Evolutionary conservation across 139 green algal genomes (phyloP), one percentile per base, ranked within the genome.

Genomic region (Ettlia oleoabundans): DNA sequence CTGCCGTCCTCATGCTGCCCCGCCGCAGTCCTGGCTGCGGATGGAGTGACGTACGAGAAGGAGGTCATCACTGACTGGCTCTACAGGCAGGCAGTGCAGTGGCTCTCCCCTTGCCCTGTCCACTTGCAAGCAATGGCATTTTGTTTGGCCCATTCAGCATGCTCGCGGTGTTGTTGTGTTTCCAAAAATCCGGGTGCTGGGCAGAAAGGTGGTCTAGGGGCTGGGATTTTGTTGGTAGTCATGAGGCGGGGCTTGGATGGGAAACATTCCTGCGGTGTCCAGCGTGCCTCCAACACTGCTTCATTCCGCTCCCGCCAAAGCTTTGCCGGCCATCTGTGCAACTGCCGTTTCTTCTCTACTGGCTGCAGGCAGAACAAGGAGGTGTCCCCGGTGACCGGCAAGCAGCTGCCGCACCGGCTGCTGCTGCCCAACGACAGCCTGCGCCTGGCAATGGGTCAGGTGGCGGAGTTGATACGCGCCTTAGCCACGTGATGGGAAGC

Each of bases 361-460:
- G 37, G n/a, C 37, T 61, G 68, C 68, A 76, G 68, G 68, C 42
- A 76, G 68, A 76, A 76, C 68, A 76, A 61, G 42, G 68, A 76
- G 41, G 68, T 76, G 68, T 76, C 68, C 8, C 68, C 68, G 21
- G 40, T 76, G 40, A 55, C 40, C 22, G 28, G 24, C 67, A 55
- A 61, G 67, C 67, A 22, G 40, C 68, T 75, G 68, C 21, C 41
- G 2, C 68, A 73, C 13, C 65, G 65, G 19, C 65, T 73, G 18
- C 30, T 70, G 24, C 32, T 70, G 64, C 64, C 30, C 32, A 65
- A 65, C 21, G 55, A 65, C 55, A 32, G 18, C 18, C 55, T 65
- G 21, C 55, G 55, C 55, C 15, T 9, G 18, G 55, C 55, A 15
- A 65, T 65, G 55, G 21, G 18, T 22, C 55, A 65, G 55, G 55